Conservation (phyloP, 192 early-diverging fungal genomes). For the Backusella tarrabulga region DNA sequence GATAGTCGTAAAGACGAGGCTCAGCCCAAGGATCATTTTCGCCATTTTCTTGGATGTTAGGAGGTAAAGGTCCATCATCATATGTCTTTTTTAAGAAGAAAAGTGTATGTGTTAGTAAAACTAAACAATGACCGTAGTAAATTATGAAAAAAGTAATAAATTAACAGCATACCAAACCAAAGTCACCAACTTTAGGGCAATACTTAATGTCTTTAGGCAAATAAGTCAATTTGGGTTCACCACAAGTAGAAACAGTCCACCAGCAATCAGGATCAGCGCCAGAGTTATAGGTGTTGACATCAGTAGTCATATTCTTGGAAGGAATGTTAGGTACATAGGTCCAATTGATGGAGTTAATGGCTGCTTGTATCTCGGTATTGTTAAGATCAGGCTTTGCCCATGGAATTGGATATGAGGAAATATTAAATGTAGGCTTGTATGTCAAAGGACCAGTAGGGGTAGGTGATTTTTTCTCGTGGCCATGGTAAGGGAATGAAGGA, state of each 20-base stretch:
- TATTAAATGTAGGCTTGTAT: neutral
- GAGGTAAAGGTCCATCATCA: constrained; percentile 36
- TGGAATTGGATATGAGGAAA: constrained; percentile 25
- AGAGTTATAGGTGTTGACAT: constrained; percentile 26
- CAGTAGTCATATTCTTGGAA: constrained; percentile 1
- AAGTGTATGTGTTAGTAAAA: neutral
- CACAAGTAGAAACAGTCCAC: constrained; percentile 28
- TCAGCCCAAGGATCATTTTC: constrained; percentile 26
- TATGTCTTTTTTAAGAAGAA: constrained; percentile 15
- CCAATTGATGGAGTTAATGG: constrained; percentile 28
- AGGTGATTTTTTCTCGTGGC: neutral
- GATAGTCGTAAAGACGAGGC: constrained; percentile 33
- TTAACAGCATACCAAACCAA: constrained; percentile 8
- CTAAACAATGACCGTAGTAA: no score
- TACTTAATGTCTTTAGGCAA: constrained; percentile 31
- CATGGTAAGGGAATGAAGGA: neutral
- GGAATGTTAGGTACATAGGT: constrained; percentile 27
- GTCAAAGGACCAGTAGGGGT: neutral
- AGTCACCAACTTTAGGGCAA: constrained; percentile 21
- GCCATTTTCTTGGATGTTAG: neutral
- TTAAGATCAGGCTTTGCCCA: constrained; percentile 35
- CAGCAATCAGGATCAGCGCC: constrained; percentile 21
- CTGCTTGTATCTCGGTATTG: constrained; percentile 25
- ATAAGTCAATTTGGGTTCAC: constrained; percentile 26
- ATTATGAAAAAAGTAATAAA: neutral